Evolutionary conservation across 2,329 filamentous ascomycete species (phyloP).

Genomic region (Microsporum audouinii): DNA sequence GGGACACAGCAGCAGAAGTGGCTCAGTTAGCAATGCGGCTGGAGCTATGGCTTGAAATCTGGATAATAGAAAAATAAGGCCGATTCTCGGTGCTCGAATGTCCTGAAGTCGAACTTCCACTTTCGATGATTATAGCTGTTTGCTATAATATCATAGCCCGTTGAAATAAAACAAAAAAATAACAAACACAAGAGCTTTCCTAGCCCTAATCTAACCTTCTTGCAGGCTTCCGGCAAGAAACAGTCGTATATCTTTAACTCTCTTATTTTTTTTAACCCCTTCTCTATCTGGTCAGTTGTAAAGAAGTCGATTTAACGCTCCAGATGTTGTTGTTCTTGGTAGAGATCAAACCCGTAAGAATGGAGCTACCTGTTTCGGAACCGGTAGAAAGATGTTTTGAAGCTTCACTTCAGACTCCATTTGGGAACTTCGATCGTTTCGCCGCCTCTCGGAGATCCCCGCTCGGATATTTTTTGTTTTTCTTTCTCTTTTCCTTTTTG

Average conservation of each 20-base stretch:
- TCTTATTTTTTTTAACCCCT: too few relatives aligned
- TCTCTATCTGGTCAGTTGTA: too few relatives aligned
- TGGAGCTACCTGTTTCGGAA: neutral
- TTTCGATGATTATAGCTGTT: neutral
- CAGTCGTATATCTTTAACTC: neutral
- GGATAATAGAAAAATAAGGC: neutral
- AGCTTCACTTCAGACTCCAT: neutral
- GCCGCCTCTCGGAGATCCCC: neutral
- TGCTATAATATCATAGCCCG: neutral
- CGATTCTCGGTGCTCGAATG: neutral
- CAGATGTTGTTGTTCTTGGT: too few relatives aligned
- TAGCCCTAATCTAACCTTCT: neutral
- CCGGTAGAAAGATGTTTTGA: neutral
- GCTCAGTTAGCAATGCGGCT: slow-evolving; percentile 1
- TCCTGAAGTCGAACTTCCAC: neutral
- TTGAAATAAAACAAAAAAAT: too few relatives aligned
- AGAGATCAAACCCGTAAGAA: neutral
- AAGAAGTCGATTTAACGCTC: too few relatives aligned
- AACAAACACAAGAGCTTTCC: neutral
- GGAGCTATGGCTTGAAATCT: neutral
- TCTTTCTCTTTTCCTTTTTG: neutral
- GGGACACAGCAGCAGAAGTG: neutral
- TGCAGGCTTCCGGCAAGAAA: neutral
- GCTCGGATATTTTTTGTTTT: neutral
- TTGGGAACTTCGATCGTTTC: neutral